These are phyloP conservation scores for Trichoderma sp. DNA, from an alignment of 2,329 filamentous ascomycete species.

Conservation along the genomic window DNA sequence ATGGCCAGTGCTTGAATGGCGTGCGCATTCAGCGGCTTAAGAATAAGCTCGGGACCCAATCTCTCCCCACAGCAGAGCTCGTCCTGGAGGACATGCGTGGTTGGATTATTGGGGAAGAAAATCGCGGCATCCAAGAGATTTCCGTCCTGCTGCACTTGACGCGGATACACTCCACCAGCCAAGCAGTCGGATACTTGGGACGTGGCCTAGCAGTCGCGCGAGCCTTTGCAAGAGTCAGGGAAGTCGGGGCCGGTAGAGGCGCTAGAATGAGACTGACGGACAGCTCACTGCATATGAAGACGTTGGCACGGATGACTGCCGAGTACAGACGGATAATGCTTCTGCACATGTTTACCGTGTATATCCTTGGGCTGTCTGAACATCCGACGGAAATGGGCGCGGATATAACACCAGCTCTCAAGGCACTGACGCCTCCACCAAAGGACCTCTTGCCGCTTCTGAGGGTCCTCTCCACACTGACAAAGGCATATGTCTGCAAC, in stretches of 20 bases:
- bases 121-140: conserved; percentile 66
- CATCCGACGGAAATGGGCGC: conserved; percentile 28
- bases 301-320: conserved; percentile 52
- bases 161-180: conserved; percentile 54
- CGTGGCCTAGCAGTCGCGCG: conserved; percentile 57
- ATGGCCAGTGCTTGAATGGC: conserved; percentile 26
- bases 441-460: conserved; percentile 41
- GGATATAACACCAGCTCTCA: conserved; percentile 23
- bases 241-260: conserved; percentile 45
- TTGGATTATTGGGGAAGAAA: conserved; percentile 64
- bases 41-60: conserved; percentile 55
- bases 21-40: not conserved
- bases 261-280: conserved; percentile 47
- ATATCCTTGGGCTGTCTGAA: conserved; percentile 54
- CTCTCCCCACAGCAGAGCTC: conserved; percentile 28
- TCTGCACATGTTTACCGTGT: conserved; percentile 51
- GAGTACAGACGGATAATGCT: conserved; percentile 57
- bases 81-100: conserved; percentile 45
- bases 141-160: conserved; percentile 66
- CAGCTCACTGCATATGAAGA: conserved; percentile 56
- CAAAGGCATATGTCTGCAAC: conserved; percentile 58
- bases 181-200: conserved; percentile 50
- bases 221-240: conserved; percentile 56
- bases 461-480: conserved; percentile 55
- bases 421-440: conserved; percentile 33